Conservation (phyloP, 129 eudicot species). For the Ambrosia artemisiifolia region DNA sequence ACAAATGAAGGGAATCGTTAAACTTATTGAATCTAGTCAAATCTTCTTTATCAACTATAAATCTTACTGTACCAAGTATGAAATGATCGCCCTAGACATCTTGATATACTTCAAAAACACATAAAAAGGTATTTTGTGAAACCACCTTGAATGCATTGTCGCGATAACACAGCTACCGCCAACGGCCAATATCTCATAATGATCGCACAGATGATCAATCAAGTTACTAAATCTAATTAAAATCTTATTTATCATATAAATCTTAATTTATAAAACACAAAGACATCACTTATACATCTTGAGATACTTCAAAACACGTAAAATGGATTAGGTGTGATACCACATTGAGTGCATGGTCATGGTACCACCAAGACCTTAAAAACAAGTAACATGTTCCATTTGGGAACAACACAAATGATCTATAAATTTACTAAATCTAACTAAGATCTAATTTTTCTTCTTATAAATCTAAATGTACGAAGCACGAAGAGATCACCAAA, state of each 20-base stretch:
- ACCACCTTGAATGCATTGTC: constrained; percentile 5
- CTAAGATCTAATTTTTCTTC: neutral
- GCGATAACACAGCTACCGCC: neutral
- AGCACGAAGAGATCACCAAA: neutral
- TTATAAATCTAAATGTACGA: neutral
- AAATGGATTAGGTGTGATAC: neutral
- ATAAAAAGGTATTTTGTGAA: neutral
- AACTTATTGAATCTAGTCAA: too few species aligned
- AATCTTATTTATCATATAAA: neutral
- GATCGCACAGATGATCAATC: neutral
- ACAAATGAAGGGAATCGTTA: too few species aligned
- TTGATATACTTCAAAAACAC: neutral
- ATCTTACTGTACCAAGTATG: neutral
- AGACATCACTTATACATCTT: neutral
- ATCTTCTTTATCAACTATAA: neutral
- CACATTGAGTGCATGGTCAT: constrained; percentile 15
- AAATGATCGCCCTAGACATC: neutral
- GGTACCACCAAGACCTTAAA: neutral
- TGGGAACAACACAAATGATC: neutral
- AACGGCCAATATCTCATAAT: neutral
- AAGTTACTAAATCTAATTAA: neutral
- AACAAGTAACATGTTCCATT: neutral
- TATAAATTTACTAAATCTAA: neutral
- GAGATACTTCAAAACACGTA: neutral
- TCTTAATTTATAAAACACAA: neutral